Evolutionary conservation across 805 yeast genomes (phyloP).

Genomic region (Sugiyamaella boreocaroliniensis): DNA sequence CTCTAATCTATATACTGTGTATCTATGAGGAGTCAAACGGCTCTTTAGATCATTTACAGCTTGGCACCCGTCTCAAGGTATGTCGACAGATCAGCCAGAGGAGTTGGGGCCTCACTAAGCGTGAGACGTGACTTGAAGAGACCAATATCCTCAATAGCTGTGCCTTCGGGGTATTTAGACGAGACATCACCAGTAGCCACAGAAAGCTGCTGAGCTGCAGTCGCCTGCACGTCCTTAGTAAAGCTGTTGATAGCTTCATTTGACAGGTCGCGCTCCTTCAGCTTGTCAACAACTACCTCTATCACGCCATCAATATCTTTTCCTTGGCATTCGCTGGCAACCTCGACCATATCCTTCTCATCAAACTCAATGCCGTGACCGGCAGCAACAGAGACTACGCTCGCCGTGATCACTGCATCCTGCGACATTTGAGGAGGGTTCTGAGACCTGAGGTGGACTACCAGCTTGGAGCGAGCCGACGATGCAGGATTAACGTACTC

Average conservation of each 20-base stretch:
- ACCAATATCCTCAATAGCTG: slow-evolving; percentile 39
- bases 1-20: too few species aligned
- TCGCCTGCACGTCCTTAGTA: slow-evolving; percentile 3
- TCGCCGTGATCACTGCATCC: slow-evolving; percentile 8
- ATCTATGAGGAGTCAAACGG: too few species aligned
- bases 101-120: slow-evolving; percentile 57
- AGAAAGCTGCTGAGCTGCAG: slow-evolving; percentile 1
- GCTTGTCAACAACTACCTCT: slow-evolving; percentile 3
- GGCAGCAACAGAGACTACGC: slow-evolving; percentile 13
- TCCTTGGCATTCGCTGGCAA: slow-evolving; percentile 8
- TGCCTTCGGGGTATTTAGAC: slow-evolving; percentile 44
- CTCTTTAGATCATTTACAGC: slow-evolving; percentile 11
- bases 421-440: slow-evolving; percentile 9
- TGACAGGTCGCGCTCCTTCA: slow-evolving; percentile 3
- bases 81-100: slow-evolving; percentile 31
- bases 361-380: slow-evolving; percentile 9
- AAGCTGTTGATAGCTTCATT: slow-evolving; percentile 7
- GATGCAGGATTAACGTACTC: slow-evolving; percentile 37
- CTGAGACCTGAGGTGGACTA: slow-evolving; percentile 61
- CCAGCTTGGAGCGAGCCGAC: slow-evolving; percentile 37
- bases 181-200: background rate
- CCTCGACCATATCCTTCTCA: slow-evolving; percentile 10
- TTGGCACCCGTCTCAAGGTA: slow-evolving; percentile 24
- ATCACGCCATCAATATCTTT: slow-evolving; percentile 6
- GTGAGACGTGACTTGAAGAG: slow-evolving; percentile 50